phyloP scores from a whole-genome alignment of 2,329 filamentous ascomycete genomes.

The Leptographium flavum region DNA sequence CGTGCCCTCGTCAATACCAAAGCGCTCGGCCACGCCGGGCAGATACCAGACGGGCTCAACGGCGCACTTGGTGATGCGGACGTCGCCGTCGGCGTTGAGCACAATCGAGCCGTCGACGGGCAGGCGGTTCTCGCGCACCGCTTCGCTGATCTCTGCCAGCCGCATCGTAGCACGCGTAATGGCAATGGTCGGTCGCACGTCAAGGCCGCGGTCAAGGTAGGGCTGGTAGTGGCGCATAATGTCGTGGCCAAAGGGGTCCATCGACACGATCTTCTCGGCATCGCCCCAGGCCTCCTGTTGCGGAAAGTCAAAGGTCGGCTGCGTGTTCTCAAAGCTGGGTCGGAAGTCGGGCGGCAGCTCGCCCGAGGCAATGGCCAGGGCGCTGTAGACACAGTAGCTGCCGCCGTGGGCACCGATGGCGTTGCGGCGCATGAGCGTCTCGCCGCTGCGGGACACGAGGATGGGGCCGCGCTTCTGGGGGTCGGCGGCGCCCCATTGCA shows the following conservation, averaged over 20 bases:
- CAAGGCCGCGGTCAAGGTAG: slow-evolving; percentile 2
- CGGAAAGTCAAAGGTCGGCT: slow-evolving; percentile 4
- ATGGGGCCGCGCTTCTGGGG: slow-evolving; percentile 2
- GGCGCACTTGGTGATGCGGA: slow-evolving; percentile 5
- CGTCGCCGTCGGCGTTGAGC: slow-evolving; percentile 1
- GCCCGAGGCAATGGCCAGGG: slow-evolving; percentile 3
- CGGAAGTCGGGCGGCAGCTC: slow-evolving; percentile 4
- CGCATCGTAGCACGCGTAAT: slow-evolving; percentile 4
- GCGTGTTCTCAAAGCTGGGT: slow-evolving; percentile 5
- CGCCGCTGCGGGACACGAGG: slow-evolving; percentile 3
- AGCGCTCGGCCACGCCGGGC: slow-evolving; percentile 5
- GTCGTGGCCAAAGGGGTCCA: slow-evolving; percentile 5
- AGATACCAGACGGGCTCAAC: slow-evolving; percentile 3
- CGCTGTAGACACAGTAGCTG: slow-evolving; percentile 6
- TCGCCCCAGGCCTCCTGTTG: slow-evolving; percentile 3
- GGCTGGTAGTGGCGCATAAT: slow-evolving; percentile 1
- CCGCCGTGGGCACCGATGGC: slow-evolving; percentile 4
- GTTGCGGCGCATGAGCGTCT: slow-evolving; percentile 4
- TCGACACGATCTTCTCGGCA: slow-evolving; percentile 3
- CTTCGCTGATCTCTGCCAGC: slow-evolving; percentile 4
- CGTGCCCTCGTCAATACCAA: slow-evolving; percentile 4
- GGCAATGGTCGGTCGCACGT: slow-evolving; percentile 4
- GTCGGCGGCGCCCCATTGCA: slow-evolving; percentile 3
- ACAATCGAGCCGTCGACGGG: slow-evolving; percentile 3
- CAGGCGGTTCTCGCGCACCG: background rate